Evolutionary conservation across 345 rosid species (phyloP).

Genomic region (Luvunga scandens): DNA sequence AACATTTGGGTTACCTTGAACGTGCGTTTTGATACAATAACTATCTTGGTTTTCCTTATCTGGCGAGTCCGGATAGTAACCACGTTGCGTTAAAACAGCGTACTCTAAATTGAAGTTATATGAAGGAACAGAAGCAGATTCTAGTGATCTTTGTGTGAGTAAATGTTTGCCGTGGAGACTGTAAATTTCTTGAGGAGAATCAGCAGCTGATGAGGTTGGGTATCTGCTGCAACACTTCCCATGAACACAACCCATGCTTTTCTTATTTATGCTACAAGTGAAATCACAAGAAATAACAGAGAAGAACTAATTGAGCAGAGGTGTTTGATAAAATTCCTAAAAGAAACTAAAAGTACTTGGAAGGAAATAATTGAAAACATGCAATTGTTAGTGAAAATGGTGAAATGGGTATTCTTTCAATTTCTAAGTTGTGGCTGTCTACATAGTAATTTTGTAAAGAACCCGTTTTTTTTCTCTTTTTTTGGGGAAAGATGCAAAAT

Average conservation of each 20-base stretch:
- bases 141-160: conserved; percentile 58
- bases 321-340: conserved; percentile 29
- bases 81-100: conserved; percentile 72
- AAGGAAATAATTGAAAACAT: neutral
- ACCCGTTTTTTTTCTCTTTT: conserved; percentile 5
- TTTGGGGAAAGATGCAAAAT: conserved; percentile 18
- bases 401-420: conserved; percentile 20
- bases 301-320: conserved; percentile 7
- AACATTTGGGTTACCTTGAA: conserved; percentile 81
- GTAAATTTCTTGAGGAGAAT: conserved; percentile 30
- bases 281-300: conserved; percentile 7
- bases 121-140: conserved; percentile 59
- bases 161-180: conserved; percentile 35
- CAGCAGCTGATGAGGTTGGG: conserved; percentile 60
- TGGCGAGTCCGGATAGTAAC: conserved; percentile 78
- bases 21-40: conserved; percentile 62
- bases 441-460: conserved; percentile 23
- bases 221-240: conserved; percentile 75
- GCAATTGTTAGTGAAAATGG: conserved; percentile 17
- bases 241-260: conserved; percentile 81
- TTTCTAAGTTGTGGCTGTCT: conserved; percentile 26
- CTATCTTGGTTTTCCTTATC: conserved; percentile 89
- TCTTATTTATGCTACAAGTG: neutral
- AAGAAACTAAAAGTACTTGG: conserved; percentile 11
- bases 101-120: conserved; percentile 66